Base-by-base conservation (phyloP, 2,329 filamentous ascomycete genomes). In the Colletotrichum sp. region DNA sequence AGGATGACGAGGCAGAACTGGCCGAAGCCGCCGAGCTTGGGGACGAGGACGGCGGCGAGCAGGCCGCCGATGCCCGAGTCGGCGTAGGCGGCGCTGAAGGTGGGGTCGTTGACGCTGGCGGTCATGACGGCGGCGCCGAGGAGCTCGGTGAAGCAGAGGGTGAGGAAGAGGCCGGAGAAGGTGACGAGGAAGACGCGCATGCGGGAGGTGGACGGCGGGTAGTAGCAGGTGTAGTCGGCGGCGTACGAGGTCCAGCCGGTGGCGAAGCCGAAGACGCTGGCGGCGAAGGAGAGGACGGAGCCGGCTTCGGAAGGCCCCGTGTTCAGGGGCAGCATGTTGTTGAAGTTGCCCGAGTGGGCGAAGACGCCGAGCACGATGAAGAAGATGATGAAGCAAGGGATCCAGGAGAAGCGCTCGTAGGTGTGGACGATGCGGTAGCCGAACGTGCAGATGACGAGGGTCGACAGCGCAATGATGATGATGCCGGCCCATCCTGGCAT, bases 201-300 rank as follows among this genome's bases (percentile, higher is more conserved):
- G 27, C 90, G 88, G 34, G 89, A 89, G 54, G 91, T 90, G 29
- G 83, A 86, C 4, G 87, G 85, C 0, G 93, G 93, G 78, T 95
- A 94, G 82, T 96, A 96, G 65, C 95, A 93, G 27, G 93, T 95
- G 82, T 95, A 96, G 80, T 96, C 94, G 11, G 93, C 92, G 0
- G 94, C 93, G 73, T 92, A 94, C 8, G 89, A 89, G 2, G 92
- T 91, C 94, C 94, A 97, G 70, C 94, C 90, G 3, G 93, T 92
- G 21, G 92, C 88, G 79, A 93, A 93, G 51, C 93, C 90, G 81
- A 91, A 93, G 38, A 95, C 86, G 21, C 92, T 88, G 15, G 92
- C 88, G 58, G 91, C 89, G 78, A 93, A 93, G 70, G 90, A 92
- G 59, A 97, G 86, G 54, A 93, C 82, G 69, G 86, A 80, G 71